Base-by-base conservation (phyloP, 1,139 yeast genomes). In the Scheffersomyces insectosa region DNA sequence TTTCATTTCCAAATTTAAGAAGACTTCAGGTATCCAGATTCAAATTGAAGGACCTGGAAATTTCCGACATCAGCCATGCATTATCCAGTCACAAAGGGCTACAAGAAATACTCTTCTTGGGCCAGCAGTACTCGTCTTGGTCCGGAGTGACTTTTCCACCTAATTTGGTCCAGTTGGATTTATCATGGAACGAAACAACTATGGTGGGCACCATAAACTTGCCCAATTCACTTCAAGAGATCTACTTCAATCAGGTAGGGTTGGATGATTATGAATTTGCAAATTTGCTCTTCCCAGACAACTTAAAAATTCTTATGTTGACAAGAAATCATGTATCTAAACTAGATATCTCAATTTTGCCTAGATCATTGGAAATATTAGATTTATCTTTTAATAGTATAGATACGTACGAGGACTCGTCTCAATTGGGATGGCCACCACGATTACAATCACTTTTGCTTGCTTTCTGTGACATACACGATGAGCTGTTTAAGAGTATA, bases 91-190 rank as follows among this genome's bases (percentile, higher is more conserved):
- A 51, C 36, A 45, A 48, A 1, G 37, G 42, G 1, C 51, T 69
- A 28, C 47, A 58, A 14, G 60, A 60, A 12, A 45, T 71, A 16
- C 62, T 68, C 3, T 54, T 68, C 31, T 55, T 71, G 45, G 73
- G 67, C 2, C 75, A 69, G 46, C 59, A 58, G 5, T 57, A 67
- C 9, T 42, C 46, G 3, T 52, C 66, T 37, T 70, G 75, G 75
- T 43, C 61, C 0, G 45, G 45, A 3, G 55, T 62, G 5, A 37
- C 33, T 5, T 56, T 70, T 3, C 59, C 60, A 0, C 45, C 43
- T 2, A 52, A 46, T 28, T 49, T 70, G 23, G 45, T 43, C 7
- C 63, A 65, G 38, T 50, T 70, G 36, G 76, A 70, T 46, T 47
- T 68, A 20, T 70, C 76, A 3, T 71, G 76, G 76, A 62, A 59